Conservation (phyloP, 2,329 filamentous ascomycete species). For the Alternaria postmessia region DNA sequence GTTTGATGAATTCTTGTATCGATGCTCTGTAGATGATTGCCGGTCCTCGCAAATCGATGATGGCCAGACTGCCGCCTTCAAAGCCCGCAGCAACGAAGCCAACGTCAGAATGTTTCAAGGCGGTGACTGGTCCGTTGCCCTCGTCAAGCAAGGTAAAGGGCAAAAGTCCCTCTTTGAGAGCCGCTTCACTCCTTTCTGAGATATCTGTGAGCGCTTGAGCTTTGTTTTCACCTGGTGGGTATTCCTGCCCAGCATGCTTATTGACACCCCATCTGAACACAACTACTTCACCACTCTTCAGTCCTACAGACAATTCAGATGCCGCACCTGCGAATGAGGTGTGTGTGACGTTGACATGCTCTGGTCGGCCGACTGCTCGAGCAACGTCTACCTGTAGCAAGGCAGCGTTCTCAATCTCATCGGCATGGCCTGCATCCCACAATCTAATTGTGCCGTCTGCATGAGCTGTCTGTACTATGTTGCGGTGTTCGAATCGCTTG, state of each 20-base stretch:
- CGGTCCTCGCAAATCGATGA: constrained; percentile 89
- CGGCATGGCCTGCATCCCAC: constrained; percentile 91
- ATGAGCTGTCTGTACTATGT: constrained; percentile 85
- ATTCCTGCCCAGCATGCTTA: constrained; percentile 71
- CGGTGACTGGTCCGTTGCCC: constrained; percentile 81
- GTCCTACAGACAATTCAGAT: constrained; percentile 84
- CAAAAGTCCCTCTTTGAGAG: constrained; percentile 79
- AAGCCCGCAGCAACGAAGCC: constrained; percentile 91
- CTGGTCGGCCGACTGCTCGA: constrained; percentile 79
- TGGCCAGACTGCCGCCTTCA: constrained; percentile 78
- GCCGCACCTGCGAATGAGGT: constrained; percentile 82
- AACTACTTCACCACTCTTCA: constrained; percentile 82
- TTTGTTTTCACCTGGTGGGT: constrained; percentile 59
- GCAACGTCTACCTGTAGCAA: constrained; percentile 88
- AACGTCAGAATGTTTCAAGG: constrained; percentile 85
- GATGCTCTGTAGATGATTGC: constrained; percentile 79
- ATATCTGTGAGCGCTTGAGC: constrained; percentile 73
- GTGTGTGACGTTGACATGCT: constrained; percentile 77
- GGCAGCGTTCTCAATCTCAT: constrained; percentile 87
- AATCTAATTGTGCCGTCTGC: constrained; percentile 90
- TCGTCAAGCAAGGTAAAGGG: constrained; percentile 84
- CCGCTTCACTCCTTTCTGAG: constrained; percentile 72
- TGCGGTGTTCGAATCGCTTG: constrained; percentile 82
- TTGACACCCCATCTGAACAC: constrained; percentile 91
- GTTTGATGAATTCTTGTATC: constrained; percentile 75